Conservation (phyloP, 208 protist genomes). For the Trypanosomatidae sp. region DNA sequence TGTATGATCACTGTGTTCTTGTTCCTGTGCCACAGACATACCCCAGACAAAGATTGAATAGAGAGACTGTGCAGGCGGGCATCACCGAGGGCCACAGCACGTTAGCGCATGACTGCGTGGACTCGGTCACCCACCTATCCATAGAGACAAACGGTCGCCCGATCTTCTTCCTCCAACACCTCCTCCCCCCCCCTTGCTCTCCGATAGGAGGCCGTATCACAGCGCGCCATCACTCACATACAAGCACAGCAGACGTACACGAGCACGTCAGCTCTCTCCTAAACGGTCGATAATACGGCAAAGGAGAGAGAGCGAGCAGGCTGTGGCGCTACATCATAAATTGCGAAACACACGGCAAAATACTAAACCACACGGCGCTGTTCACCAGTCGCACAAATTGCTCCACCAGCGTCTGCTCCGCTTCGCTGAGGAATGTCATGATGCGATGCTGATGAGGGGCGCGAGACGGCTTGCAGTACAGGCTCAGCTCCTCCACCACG, state of each 20-base stretch:
- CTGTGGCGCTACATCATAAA: slow-evolving; percentile 3
- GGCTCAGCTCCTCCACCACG: slow-evolving; percentile 29
- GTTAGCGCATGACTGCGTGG: background rate
- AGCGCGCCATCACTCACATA: background rate
- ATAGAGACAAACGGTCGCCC: background rate
- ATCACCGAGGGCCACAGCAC: too few species aligned
- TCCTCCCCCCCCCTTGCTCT: background rate
- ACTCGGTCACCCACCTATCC: background rate
- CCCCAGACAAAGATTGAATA: background rate
- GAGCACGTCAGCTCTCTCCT: background rate
- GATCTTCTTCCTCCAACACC: background rate
- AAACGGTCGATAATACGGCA: background rate
- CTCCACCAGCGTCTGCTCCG: slow-evolving; percentile 25
- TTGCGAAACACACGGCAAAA: slow-evolving; percentile 20
- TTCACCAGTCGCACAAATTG: slow-evolving; percentile 31
- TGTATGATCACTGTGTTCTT: background rate
- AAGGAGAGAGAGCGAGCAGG: background rate
- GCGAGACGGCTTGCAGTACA: slow-evolving; percentile 30
- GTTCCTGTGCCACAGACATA: background rate
- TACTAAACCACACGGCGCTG: slow-evolving; percentile 27
- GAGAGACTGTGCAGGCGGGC: background rate
- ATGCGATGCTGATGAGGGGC: slow-evolving; percentile 17
- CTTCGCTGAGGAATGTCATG: slow-evolving; percentile 29
- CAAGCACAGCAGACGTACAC: background rate
- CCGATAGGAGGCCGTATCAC: background rate